These are phyloP conservation scores for Canariomyces notabilis DNA, from an alignment of 2,329 filamentous ascomycete genomes.

Conservation along the genomic window DNA sequence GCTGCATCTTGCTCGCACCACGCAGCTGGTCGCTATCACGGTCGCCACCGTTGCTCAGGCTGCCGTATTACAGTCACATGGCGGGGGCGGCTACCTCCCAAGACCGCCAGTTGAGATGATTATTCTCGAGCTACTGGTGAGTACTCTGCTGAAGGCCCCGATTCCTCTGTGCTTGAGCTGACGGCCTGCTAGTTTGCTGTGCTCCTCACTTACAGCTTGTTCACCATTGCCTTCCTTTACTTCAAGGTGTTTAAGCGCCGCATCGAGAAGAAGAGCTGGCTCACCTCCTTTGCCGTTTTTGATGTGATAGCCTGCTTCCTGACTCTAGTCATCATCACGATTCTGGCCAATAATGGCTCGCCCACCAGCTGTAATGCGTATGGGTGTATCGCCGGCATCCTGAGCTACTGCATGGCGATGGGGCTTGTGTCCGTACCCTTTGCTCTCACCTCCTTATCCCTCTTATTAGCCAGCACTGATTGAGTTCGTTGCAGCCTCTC, in stretches of 20 bases:
- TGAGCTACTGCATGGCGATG: constrained; percentile 30
- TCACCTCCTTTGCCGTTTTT: constrained; percentile 27
- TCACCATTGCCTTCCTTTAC: constrained; percentile 32
- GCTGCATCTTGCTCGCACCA: constrained; percentile 30
- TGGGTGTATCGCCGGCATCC: constrained; percentile 31
- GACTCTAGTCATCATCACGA: constrained; percentile 30
- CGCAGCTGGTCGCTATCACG: constrained; percentile 31
- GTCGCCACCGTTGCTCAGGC: constrained; percentile 32
- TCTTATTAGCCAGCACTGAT: not conserved
- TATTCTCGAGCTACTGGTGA: constrained; percentile 34
- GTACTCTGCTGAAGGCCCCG: constrained; percentile 6
- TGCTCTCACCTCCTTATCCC: not conserved
- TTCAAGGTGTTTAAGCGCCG: constrained; percentile 27
- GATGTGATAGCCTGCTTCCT: constrained; percentile 31
- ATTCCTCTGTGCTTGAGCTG: constrained; percentile 6
- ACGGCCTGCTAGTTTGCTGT: constrained; percentile 26
- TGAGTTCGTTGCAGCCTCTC: constrained; percentile 12
- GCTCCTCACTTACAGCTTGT: constrained; percentile 29
- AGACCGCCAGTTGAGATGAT: too few species aligned
- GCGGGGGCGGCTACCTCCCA: constrained; percentile 25
- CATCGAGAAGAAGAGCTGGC: constrained; percentile 23
- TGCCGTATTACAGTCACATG: constrained; percentile 31
- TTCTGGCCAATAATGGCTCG: constrained; percentile 32
- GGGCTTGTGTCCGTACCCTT: constrained; percentile 31
- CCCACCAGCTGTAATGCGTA: constrained; percentile 32